Conservation (phyloP, 75 land plant genomes). For the Selaginella tamariscina region DNA sequence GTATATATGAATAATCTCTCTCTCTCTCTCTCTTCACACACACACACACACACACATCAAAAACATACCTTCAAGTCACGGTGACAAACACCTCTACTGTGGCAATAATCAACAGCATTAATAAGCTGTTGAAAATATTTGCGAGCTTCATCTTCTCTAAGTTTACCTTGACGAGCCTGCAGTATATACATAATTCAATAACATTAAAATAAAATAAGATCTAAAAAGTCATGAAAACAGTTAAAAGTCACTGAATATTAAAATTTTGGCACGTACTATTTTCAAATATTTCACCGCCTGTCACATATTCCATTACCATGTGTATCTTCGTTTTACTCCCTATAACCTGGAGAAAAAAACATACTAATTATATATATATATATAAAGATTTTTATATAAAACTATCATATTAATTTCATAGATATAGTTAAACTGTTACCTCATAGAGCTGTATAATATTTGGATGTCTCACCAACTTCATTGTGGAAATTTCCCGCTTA, state of each 20-base stretch:
- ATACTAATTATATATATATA: neutral
- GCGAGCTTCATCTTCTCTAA: constrained; percentile 35
- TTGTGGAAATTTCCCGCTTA: constrained; percentile 16
- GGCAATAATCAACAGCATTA: constrained; percentile 54
- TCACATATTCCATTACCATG: constrained; percentile 18
- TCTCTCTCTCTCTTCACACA: too few relatives aligned
- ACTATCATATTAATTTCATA: neutral
- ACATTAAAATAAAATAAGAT: too few relatives aligned
- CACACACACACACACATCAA: too few relatives aligned
- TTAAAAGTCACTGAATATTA: neutral
- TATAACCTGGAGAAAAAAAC: constrained; percentile 13
- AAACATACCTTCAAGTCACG: constrained; percentile 38
- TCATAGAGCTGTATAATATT: constrained; percentile 19
- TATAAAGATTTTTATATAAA: too few relatives aligned
- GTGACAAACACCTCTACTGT: constrained; percentile 59
- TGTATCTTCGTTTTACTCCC: constrained; percentile 21
- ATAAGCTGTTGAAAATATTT: constrained; percentile 52
- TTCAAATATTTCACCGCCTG: constrained; percentile 19
- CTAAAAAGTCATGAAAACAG: neutral
- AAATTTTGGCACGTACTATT: neutral
- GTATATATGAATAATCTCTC: too few relatives aligned
- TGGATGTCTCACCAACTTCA: constrained; percentile 19
- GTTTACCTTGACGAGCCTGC: constrained; percentile 18
- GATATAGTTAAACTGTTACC: constrained; percentile 1
- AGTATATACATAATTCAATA: too few relatives aligned